A percentile compares a stretch with the other conserved stretches of the same genome.
phyloP scores from a whole-genome alignment of 208 protist species.

The Balamuthia mandrillaris region DNA sequence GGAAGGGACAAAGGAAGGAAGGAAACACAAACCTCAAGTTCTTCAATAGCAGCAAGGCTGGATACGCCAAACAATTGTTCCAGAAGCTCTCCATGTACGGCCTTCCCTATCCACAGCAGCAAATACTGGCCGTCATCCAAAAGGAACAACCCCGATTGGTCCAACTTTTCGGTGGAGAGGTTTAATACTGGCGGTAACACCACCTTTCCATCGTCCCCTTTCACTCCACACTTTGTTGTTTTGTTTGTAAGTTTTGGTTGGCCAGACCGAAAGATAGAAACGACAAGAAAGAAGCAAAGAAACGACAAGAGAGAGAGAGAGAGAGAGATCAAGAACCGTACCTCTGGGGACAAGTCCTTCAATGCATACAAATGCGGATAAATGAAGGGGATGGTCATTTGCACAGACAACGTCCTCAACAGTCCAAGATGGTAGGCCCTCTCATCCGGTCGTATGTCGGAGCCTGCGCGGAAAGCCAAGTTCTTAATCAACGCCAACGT shows the following conservation, averaged over 20 bases:
- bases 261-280: too few species aligned
- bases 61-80: background rate
- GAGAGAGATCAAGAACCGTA: too few species aligned
- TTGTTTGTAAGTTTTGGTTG: too few species aligned
- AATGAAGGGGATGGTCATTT: background rate
- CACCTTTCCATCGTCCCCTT: too few species aligned
- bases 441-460: background rate
- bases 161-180: conserved; percentile 4
- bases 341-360: background rate
- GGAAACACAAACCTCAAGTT: too few species aligned
- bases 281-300: too few species aligned
- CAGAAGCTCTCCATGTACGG: background rate
- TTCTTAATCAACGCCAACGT: conserved; percentile 17
- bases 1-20: too few species aligned
- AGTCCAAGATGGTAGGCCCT: background rate
- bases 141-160: background rate
- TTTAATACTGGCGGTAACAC: background rate
- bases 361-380: background rate
- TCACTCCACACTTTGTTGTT: too few species aligned
- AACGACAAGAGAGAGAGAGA: too few species aligned
- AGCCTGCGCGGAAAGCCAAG: background rate
- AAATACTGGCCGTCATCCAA: conserved; percentile 18
- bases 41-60: background rate
- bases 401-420: background rate
- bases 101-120: background rate